phyloP scores from a whole-genome alignment of 140 eudicot genomes.

The Ambrosia hybrid region DNA sequence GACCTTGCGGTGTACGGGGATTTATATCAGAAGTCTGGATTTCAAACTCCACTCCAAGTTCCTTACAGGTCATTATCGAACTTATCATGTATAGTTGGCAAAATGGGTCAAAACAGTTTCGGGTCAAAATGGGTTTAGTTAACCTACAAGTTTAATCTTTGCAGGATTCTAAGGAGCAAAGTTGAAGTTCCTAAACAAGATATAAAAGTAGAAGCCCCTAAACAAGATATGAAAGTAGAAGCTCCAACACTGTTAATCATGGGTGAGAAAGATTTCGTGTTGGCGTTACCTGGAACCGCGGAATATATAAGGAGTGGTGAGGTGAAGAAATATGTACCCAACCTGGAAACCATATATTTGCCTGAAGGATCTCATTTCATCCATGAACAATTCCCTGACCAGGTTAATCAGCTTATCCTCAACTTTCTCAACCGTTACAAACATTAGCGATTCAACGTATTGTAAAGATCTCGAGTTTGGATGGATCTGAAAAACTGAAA shows the following conservation, averaged over 20 bases:
- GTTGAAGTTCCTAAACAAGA: slow-evolving; percentile 2
- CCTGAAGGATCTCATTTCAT: slow-evolving; percentile 7
- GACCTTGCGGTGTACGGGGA: slow-evolving; percentile 6
- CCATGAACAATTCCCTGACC: slow-evolving; percentile 5
- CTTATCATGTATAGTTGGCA: background rate
- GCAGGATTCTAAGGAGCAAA: slow-evolving; percentile 4
- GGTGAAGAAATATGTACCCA: slow-evolving; percentile 12
- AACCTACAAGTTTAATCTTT: background rate
- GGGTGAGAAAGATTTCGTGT: slow-evolving; percentile 18
- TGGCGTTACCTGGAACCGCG: slow-evolving; percentile 2
- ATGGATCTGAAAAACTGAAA: background rate
- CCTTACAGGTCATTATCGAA: background rate
- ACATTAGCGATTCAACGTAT: background rate
- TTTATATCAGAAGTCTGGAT: background rate
- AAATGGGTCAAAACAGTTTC: background rate
- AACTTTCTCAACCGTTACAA: slow-evolving; percentile 3
- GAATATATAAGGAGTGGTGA: slow-evolving; percentile 6
- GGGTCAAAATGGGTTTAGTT: background rate
- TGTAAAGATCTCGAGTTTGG: background rate
- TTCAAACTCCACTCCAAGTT: slow-evolving; percentile 17
- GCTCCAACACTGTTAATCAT: slow-evolving; percentile 8
- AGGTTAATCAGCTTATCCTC: slow-evolving; percentile 10
- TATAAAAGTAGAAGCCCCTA: slow-evolving; percentile 1
- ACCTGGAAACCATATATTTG: slow-evolving; percentile 7
- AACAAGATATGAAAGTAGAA: background rate